These are phyloP conservation scores for Staphylotrichum tortipilum DNA, from an alignment of 495 filamentous ascomycete genomes.

Conservation along the genomic window DNA sequence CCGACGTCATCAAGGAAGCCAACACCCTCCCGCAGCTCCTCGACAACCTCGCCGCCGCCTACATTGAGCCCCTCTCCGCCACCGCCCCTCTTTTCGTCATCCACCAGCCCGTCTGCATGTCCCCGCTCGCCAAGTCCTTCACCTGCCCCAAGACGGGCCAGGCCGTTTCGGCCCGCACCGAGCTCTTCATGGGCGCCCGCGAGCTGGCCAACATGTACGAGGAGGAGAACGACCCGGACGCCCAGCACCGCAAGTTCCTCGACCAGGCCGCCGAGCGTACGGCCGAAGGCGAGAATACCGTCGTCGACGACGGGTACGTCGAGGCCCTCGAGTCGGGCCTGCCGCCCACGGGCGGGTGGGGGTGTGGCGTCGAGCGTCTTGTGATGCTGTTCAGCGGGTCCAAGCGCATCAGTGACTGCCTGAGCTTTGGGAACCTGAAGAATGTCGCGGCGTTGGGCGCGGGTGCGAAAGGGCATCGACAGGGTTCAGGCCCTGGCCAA, in stretches of 20 bases:
- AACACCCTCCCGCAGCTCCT: conserved; percentile 68
- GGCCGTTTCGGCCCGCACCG: conserved; percentile 62
- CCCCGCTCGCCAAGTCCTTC: conserved; percentile 86
- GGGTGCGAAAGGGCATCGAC: no score
- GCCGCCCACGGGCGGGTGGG: conserved; percentile 93
- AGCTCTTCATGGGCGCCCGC: conserved; percentile 72
- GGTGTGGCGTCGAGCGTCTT: conserved; percentile 81
- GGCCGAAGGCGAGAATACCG: conserved; percentile 19
- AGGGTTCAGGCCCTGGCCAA: no score
- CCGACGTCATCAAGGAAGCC: conserved; percentile 35
- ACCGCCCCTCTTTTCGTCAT: conserved; percentile 75
- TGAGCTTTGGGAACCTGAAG: conserved; percentile 79
- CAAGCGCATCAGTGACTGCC: conserved; percentile 67
- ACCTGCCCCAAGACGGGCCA: conserved; percentile 53
- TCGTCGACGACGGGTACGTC: conserved; percentile 74
- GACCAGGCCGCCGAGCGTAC: conserved; percentile 22
- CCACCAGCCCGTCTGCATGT: conserved; percentile 84
- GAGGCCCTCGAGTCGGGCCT: conserved; percentile 77
- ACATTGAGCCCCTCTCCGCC: conserved; percentile 63
- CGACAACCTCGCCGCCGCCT: conserved; percentile 66
- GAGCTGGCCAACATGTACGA: conserved; percentile 95
- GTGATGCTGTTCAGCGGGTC: conserved; percentile 78
- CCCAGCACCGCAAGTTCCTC: conserved; percentile 74
- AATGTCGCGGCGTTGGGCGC: conserved; percentile 45
- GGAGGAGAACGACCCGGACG: conserved; percentile 89